Base-by-base conservation (phyloP, 495 filamentous ascomycete species). In the Usnea hakonensis region DNA sequence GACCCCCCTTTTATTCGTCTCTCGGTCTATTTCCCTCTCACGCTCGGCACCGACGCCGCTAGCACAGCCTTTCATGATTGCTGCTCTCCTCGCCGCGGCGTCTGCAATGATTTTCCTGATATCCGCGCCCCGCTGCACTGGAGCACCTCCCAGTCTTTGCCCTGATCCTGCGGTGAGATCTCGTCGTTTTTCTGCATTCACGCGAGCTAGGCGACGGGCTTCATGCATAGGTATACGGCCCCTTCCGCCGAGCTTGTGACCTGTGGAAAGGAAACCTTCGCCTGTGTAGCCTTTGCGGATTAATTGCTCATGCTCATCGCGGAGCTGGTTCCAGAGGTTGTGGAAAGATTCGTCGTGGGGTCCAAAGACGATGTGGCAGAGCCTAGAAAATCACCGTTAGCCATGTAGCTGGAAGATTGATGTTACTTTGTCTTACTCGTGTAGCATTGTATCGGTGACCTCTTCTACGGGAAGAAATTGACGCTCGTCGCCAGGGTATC, bases 361-460 rank as follows among this genome's bases (percentile, higher is more conserved):
- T 0, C 90, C 90, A 69, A 86, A 83, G 3, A 89, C 81, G 64
- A 87, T 96, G 70, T 98, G 94, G n/a, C 84, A 86, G 1, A 98
- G 83, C 67, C 79, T 81, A 64, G 38, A 13, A 17, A 28, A 64
- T 36, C 3, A 5, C 36, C 38, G 32, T 44, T 56, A 55, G 60
- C 28, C 28, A 14, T 46, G 7, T 30, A 19, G 5, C 14, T 36
- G 17, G 6, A 30, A 40, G 33, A 30, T 13, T n/a, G 10, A 11
- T 17, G 16, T 37, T 41, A 32, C 14, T n/a, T 3, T 2, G n/a
- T 74, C 78, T 70, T 69, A 85, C 82, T 97, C 94, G 71, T 98
- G 94, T 36, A 98, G 83, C 89, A 97, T 93, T 2, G 93, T 97
- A 72, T 95, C 90, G 17, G 88, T 78, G 3, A 96, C 81, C 64